Evolutionary conservation across 495 filamentous ascomycete species (phyloP), one percentile per base, ranked within the genome.

Genomic region (Staphylotrichum tortipilum): DNA sequence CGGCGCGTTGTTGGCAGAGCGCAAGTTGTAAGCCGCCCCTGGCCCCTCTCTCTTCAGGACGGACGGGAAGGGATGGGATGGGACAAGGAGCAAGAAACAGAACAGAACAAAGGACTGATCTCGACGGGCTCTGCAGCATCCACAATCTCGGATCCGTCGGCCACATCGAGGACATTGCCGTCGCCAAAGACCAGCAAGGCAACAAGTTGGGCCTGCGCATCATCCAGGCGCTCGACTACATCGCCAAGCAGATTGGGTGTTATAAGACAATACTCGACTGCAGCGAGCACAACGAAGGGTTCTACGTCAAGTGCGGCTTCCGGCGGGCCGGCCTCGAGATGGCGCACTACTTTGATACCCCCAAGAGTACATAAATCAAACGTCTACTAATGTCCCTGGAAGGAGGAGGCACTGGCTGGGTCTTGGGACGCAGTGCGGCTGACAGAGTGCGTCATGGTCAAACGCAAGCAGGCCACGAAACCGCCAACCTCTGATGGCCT

Each of bases 251-350:
- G 58, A 83, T 88, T 42, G 89, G 88, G 21, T 94, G 88, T 70
- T 96, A 95, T 68, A 96, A 95, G 81, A 86, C 84, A 61, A 73
- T 80, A 57, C 66, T 73, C 49, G 76, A 78, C 61, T 78, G 75
- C 61, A 75, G 69, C 63, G 74, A 77, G 59, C 73, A 85, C 56
- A 98, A 98, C 66, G 89, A 95, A 70, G 92, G 89, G 14, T 98
- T 98, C 74, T 98, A 98, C 66, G 80, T 95, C 57, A 98, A 98
- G 78, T 98, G 92, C 65, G 94, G 91, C 36, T 97, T 94, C 68
- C 86, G 88, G 69, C 74, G 89, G 39, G 94, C 89, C 21, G 92
- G 92, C 8, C 68, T 96, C 44, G 88, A 98, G 68, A 98, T 98
- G 92, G 92, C 89, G 36, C 89, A 95, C 69, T 95, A 95, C 65